Percentiles rank a stretch among this genome's conserved stretches.
These are phyloP conservation scores for Buddleja alternifolia DNA, from an alignment of 257 asterid genomes.

Conservation along the genomic window DNA sequence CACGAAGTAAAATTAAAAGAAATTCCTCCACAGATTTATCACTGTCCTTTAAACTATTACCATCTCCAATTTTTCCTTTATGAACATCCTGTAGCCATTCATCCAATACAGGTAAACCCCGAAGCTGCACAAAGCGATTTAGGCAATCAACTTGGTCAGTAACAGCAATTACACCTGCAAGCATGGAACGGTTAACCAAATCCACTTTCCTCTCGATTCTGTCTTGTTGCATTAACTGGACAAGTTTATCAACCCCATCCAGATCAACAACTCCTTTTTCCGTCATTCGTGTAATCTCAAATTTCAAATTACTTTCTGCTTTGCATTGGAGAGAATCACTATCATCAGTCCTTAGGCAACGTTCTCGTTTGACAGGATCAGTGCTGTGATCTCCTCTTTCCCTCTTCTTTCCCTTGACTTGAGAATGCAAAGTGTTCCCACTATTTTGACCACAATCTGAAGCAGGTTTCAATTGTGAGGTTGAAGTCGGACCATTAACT, in stretches of 20 bases:
- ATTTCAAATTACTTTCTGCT: slow-evolving; percentile 53
- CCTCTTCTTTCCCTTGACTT: slow-evolving; percentile 80
- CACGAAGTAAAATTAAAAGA: slow-evolving; percentile 79
- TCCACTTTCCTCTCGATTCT: slow-evolving; percentile 65
- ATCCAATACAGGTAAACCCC: slow-evolving; percentile 76
- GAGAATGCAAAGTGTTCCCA: slow-evolving; percentile 61
- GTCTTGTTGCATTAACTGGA: slow-evolving; percentile 74
- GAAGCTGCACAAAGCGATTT: slow-evolving; percentile 68
- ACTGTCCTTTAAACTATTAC: slow-evolving; percentile 48
- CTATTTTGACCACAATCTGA: slow-evolving; percentile 65
- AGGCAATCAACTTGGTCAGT: slow-evolving; percentile 85
- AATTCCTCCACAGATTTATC: slow-evolving; percentile 80
- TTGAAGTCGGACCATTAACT: slow-evolving; percentile 55
- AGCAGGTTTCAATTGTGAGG: slow-evolving; percentile 63
- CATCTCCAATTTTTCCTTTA: slow-evolving; percentile 62
- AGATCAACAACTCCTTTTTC: slow-evolving; percentile 67
- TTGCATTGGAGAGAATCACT: slow-evolving; percentile 46
- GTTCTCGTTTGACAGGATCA: slow-evolving; percentile 75
- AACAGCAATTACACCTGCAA: slow-evolving; percentile 72
- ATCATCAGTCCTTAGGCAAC: slow-evolving; percentile 60
- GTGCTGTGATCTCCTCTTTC: slow-evolving; percentile 74
- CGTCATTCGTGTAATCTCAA: slow-evolving; percentile 71
- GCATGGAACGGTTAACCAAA: slow-evolving; percentile 64
- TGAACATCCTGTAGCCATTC: slow-evolving; percentile 96
- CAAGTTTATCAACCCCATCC: slow-evolving; percentile 85